Conservation (phyloP, 1,139 yeast species). For the Wickerhamomyces sp. region DNA sequence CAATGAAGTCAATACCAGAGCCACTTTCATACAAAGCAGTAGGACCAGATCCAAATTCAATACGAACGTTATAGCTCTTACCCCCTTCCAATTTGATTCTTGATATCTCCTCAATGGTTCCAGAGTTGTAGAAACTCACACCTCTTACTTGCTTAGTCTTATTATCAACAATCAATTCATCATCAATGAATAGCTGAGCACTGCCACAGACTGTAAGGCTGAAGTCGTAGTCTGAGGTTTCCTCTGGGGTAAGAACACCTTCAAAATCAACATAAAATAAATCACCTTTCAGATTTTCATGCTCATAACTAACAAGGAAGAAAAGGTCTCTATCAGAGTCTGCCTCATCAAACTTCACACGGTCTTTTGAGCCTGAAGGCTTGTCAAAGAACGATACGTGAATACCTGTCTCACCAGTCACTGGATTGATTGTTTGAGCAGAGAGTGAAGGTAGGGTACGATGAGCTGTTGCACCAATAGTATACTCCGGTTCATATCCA, state of each 20-base stretch:
- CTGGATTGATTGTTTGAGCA: constrained; percentile 23
- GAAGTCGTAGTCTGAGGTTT: constrained; percentile 41
- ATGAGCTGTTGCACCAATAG: constrained; percentile 31
- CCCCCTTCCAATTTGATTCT: constrained; percentile 34
- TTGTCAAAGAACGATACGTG: constrained; percentile 33
- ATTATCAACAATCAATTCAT: constrained; percentile 47
- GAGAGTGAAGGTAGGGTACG: constrained; percentile 26
- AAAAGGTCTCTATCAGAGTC: constrained; percentile 31
- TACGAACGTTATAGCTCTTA: constrained; percentile 33
- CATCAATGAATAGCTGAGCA: constrained; percentile 46
- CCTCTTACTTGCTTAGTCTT: constrained; percentile 46
- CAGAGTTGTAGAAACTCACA: constrained; percentile 41
- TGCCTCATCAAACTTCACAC: constrained; percentile 32
- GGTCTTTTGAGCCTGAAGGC: constrained; percentile 30
- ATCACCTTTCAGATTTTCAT: constrained; percentile 26
- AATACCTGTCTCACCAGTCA: constrained; percentile 37
- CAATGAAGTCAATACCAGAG: constrained; percentile 27
- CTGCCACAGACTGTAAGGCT: constrained; percentile 49
- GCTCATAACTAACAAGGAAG: constrained; percentile 41
- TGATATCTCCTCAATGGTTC: constrained; percentile 41
- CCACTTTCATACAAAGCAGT: constrained; percentile 30
- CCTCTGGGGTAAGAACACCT: constrained; percentile 39
- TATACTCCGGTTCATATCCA: constrained; percentile 24
- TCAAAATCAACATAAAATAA: constrained; percentile 35
- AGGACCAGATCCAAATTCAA: constrained; percentile 47